These are phyloP conservation scores for Rhodotorula taiwanensis DNA, from an alignment of 768 basidiomycete species.

Conservation along the genomic window DNA sequence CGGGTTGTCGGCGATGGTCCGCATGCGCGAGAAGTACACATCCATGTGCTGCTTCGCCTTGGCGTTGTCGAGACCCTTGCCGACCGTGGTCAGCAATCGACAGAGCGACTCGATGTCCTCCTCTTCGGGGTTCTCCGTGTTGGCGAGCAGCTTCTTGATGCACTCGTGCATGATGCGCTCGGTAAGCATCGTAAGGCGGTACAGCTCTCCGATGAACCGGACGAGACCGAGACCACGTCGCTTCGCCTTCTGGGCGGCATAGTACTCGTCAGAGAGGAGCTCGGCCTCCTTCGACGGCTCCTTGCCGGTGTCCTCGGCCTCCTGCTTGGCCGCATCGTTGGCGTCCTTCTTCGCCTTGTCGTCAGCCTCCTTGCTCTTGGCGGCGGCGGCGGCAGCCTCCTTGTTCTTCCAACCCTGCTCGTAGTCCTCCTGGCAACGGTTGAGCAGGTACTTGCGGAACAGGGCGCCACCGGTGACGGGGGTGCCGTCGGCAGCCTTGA, in stretches of 20 bases:
- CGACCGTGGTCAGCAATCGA: conserved; percentile 84
- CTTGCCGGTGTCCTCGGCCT: conserved; percentile 48
- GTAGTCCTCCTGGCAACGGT: conserved; percentile 95
- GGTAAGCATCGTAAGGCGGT: conserved; percentile 97
- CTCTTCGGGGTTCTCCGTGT: conserved; percentile 91
- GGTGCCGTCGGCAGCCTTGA: conserved; percentile 71
- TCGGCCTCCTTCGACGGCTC: conserved; percentile 54
- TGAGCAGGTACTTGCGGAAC: conserved; percentile 93
- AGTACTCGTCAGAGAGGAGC: conserved; percentile 91
- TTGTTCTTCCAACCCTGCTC: conserved; percentile 90
- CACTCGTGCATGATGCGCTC: conserved; percentile 99
- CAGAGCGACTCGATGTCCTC: conserved; percentile 96
- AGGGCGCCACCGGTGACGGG: conserved; percentile 87
- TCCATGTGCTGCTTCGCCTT: conserved; percentile 66
- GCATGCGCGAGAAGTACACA: conserved; percentile 87
- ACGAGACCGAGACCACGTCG: conserved; percentile 93
- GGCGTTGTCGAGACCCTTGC: conserved; percentile 66
- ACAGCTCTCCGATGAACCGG: conserved; percentile 96
- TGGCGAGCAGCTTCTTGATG: conserved; percentile 87
- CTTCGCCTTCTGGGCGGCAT: conserved; percentile 92
- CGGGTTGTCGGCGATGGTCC: conserved; percentile 64
- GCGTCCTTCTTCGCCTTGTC: conserved; percentile 69
- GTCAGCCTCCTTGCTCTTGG: conserved; percentile 73
- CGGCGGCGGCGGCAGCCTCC: conserved; percentile 77
- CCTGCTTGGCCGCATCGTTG: conserved; percentile 41